These are phyloP conservation scores for Talaromyces sp. DNA, from an alignment of 2,329 filamentous ascomycete genomes.

Conservation along the genomic window DNA sequence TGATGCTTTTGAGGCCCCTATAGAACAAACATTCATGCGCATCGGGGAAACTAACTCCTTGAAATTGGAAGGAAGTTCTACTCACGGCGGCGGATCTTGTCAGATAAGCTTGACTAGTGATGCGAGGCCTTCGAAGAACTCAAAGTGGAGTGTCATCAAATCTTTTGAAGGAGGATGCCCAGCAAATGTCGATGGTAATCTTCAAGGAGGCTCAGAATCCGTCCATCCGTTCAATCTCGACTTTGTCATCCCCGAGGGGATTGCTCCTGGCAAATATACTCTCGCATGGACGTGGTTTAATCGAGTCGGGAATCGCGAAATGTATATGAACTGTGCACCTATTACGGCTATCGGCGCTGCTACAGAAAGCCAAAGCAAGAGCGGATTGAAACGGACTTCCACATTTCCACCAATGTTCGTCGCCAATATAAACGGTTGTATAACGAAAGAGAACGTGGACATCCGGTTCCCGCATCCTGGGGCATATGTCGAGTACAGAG, in stretches of 20 bases:
- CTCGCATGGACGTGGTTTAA: conserved; percentile 97
- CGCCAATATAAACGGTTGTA: conserved; percentile 69
- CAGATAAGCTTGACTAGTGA: conserved; percentile 87
- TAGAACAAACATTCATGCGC: conserved; percentile 60
- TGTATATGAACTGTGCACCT: conserved; percentile 96
- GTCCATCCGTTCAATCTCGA: conserved; percentile 61
- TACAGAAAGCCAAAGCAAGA: conserved; percentile 39
- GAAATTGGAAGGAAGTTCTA: conserved; percentile 69
- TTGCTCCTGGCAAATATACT: conserved; percentile 75
- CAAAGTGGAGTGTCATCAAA: conserved; percentile 85
- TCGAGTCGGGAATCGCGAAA: conserved; percentile 86
- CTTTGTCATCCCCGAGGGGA: conserved; percentile 70
- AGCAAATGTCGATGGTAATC: conserved; percentile 61
- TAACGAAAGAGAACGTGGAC: conserved; percentile 57
- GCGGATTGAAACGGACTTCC: conserved; percentile 56
- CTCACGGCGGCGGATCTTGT: conserved; percentile 93
- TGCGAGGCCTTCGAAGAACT: conserved; percentile 63
- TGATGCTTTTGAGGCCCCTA: conserved; percentile 42
- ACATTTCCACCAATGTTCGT: conserved; percentile 73
- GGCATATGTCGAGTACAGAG: conserved; percentile 55
- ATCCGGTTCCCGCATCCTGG: conserved; percentile 71
- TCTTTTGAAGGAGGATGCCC: conserved; percentile 87
- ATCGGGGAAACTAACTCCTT: conserved; percentile 66
- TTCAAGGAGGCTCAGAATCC: conserved; percentile 51
- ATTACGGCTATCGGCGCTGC: conserved; percentile 62